Evolutionary conservation across 2,329 filamentous ascomycete genomes (phyloP).

Genomic region (Arthrinium phaeospermum): DNA sequence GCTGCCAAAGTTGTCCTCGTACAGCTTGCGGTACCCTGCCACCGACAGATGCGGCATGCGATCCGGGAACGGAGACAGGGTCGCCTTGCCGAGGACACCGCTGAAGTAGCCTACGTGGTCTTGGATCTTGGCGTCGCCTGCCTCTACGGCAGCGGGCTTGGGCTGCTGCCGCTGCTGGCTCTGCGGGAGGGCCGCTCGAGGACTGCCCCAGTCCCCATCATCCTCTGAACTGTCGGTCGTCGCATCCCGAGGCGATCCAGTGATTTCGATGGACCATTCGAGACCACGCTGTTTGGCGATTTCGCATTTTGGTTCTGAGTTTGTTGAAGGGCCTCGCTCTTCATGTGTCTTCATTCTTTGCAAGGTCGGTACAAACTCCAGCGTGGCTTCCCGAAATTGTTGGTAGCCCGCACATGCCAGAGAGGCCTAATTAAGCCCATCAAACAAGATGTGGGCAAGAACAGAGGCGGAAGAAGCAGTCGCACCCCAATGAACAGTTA

Average conservation of each 20-base stretch:
- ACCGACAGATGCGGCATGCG: conserved; percentile 42
- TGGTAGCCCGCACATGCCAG: not conserved
- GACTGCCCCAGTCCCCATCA: not conserved
- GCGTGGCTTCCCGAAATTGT: not conserved
- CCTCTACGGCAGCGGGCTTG: conserved; percentile 47
- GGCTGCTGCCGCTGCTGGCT: conserved; percentile 27
- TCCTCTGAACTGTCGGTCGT: not conserved
- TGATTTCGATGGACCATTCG: conserved; percentile 46
- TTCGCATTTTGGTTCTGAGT: conserved; percentile 47
- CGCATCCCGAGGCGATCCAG: conserved; percentile 16
- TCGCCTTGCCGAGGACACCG: conserved; percentile 37
- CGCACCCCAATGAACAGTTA: not conserved
- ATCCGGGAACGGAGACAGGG: conserved; percentile 30
- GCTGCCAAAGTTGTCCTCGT: conserved; percentile 39
- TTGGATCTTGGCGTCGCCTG: conserved; percentile 39
- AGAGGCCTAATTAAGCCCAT: not conserved
- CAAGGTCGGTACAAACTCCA: not conserved
- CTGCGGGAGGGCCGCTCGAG: not conserved
- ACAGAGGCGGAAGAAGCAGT: not conserved
- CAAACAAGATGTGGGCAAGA: not conserved
- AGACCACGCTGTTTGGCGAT: conserved; percentile 55
- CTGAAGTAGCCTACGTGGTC: conserved; percentile 49
- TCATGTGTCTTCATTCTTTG: not conserved
- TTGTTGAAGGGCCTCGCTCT: conserved; percentile 39
- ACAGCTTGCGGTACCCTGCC: conserved; percentile 43